Conservation (phyloP, 306 rosid genomes). For the Mucuna pruriens region DNA sequence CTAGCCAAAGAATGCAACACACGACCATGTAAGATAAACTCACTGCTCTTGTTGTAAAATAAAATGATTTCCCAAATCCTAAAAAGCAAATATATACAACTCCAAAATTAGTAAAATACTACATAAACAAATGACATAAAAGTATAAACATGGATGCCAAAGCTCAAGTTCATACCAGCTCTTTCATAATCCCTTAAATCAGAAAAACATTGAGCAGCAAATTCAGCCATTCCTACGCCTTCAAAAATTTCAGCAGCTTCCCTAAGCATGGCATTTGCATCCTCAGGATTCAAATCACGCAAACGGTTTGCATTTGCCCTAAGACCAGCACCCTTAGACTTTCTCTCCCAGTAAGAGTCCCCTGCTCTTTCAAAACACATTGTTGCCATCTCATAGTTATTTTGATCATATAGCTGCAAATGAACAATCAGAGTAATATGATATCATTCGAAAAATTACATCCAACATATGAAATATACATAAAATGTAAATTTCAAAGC, state of each 20-base stretch:
- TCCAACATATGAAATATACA: neutral
- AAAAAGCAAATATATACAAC: neutral
- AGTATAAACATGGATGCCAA: neutral
- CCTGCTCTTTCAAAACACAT: slow-evolving; percentile 81
- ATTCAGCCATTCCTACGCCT: slow-evolving; percentile 61
- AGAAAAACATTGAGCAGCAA: slow-evolving; percentile 69
- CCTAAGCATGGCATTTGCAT: slow-evolving; percentile 62
- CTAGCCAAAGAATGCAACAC: neutral
- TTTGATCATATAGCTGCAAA: slow-evolving; percentile 63
- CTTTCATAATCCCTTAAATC: slow-evolving; percentile 72
- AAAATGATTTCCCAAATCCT: neutral
- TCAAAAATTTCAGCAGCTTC: slow-evolving; percentile 82
- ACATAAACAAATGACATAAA: neutral
- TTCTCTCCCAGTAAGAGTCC: slow-evolving; percentile 74
- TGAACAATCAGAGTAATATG: neutral
- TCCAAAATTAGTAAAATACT: neutral
- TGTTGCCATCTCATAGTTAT: slow-evolving; percentile 74
- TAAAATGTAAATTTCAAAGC: neutral
- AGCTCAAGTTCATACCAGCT: slow-evolving; percentile 59
- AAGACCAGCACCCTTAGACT: slow-evolving; percentile 72
- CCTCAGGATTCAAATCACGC: slow-evolving; percentile 48
- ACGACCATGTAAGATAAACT: neutral
- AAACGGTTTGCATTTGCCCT: slow-evolving; percentile 59
- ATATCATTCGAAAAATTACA: neutral
- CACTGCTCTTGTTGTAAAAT: neutral